Conservation (phyloP, 768 basidiomycete genomes). For the Termitomyces titanicus region DNA sequence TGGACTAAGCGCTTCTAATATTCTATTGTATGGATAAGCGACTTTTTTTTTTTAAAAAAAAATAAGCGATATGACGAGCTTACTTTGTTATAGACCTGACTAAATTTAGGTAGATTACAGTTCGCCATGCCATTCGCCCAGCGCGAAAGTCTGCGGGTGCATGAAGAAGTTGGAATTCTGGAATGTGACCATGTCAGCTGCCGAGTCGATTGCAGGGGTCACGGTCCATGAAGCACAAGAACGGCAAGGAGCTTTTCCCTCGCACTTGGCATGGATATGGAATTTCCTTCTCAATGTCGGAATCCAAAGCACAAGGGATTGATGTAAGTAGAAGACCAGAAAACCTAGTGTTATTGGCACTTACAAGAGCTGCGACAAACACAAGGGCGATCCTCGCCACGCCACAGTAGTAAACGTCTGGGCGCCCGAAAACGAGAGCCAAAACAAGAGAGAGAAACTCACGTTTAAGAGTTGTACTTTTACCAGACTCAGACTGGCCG, state of each 20-base stretch:
- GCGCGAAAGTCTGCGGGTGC: constrained; percentile 72
- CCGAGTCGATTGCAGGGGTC: not conserved
- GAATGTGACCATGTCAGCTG: constrained; percentile 11
- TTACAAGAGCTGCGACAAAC: constrained; percentile 9
- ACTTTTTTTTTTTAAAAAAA: too few relatives aligned
- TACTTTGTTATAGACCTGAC: constrained; percentile 78
- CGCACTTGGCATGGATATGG: not conserved
- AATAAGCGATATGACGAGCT: constrained; percentile 17
- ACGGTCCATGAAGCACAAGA: not conserved
- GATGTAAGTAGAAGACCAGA: constrained; percentile 12
- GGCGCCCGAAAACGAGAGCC: not conserved
- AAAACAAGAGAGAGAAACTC: constrained; percentile 33
- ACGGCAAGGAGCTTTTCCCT: not conserved
- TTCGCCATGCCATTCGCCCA: constrained; percentile 82
- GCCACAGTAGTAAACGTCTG: not conserved
- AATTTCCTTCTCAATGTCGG: not conserved
- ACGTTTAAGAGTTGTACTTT: constrained; percentile 88
- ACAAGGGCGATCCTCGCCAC: not conserved
- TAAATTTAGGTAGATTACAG: constrained; percentile 86
- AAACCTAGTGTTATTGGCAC: constrained; percentile 9
- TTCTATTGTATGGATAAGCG: constrained; percentile 36
- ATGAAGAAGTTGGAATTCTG: constrained; percentile 85
- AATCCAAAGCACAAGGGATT: constrained; percentile 10
- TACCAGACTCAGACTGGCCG: constrained; percentile 88
- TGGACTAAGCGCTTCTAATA: constrained; percentile 69